Conservation (phyloP, 2,329 filamentous ascomycete species). For the Reticulascus tulasneorum region DNA sequence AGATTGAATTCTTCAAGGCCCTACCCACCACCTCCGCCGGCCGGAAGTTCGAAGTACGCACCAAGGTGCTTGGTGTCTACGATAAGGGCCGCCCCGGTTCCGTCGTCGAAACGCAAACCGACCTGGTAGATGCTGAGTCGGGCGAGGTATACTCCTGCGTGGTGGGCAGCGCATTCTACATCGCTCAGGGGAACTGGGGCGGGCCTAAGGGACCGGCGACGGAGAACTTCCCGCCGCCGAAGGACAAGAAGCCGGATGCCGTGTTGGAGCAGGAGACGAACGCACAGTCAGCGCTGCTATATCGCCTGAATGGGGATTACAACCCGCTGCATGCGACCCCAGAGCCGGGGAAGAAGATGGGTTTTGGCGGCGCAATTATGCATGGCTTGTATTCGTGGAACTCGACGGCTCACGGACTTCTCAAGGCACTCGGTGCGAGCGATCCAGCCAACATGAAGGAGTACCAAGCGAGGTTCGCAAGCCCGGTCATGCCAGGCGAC, state of each 20-base stretch:
- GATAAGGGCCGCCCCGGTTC: constrained; percentile 84
- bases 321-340: constrained; percentile 89
- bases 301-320: constrained; percentile 88
- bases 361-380: constrained; percentile 84
- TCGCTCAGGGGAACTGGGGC: constrained; percentile 78
- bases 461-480: constrained; percentile 85
- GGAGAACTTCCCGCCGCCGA: constrained; percentile 72
- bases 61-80: constrained; percentile 78
- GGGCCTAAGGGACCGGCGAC: constrained; percentile 85
- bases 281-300: constrained; percentile 68
- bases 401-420: constrained; percentile 66
- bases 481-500: constrained; percentile 78
- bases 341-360: constrained; percentile 82
- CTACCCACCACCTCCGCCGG: constrained; percentile 70
- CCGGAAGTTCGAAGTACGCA: constrained; percentile 69
- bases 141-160: constrained; percentile 70
- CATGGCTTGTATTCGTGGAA: constrained; percentile 91
- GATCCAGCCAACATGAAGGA: constrained; percentile 79
- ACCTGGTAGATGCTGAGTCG: constrained; percentile 65
- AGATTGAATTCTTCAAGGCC: constrained; percentile 71
- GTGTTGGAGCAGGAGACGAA: constrained; percentile 68
- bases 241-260: constrained; percentile 66
- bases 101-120: constrained; percentile 74
- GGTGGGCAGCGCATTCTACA: constrained; percentile 70
- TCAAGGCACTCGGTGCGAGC: constrained; percentile 69